Percentiles rank a stretch among this genome's conserved stretches.
phyloP scores from a whole-genome alignment of 2,329 filamentous ascomycete species.

The Macrophomina pseudophaseolina region DNA sequence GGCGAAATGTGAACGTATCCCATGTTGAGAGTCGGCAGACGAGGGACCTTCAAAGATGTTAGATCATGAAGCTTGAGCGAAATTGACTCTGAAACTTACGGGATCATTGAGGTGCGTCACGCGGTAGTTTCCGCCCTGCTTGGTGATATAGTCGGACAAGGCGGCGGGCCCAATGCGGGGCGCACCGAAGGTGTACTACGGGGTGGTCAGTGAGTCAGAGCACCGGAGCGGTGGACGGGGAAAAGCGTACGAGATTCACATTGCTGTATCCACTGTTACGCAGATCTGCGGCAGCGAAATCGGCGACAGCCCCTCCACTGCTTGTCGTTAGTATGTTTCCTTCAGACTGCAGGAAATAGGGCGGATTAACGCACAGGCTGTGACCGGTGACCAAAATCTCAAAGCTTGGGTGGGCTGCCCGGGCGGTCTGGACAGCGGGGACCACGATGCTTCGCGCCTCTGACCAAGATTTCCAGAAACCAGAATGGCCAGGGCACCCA shows the following conservation, averaged over 20 bases:
- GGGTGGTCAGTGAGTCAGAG: neutral
- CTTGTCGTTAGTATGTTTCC: neutral
- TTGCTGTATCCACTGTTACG: conserved; percentile 52
- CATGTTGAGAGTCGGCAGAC: conserved; percentile 36
- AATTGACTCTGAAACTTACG: conserved; percentile 43
- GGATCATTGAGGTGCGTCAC: conserved; percentile 72
- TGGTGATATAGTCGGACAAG: conserved; percentile 62
- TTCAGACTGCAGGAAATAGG: conserved; percentile 41
- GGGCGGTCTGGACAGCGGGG: conserved; percentile 53
- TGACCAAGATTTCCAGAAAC: conserved; percentile 65
- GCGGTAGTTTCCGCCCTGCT: conserved; percentile 64
- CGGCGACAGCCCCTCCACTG: conserved; percentile 65
- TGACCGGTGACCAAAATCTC: conserved; percentile 66
- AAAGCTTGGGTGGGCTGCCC: conserved; percentile 56
- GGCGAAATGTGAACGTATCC: conserved; percentile 70
- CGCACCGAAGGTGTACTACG: conserved; percentile 66
- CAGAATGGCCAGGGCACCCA: conserved; percentile 60
- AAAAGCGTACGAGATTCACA: conserved; percentile 52
- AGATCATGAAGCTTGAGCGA: neutral
- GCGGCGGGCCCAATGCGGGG: conserved; percentile 68
- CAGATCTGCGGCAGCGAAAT: conserved; percentile 63
- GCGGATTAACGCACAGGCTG: conserved; percentile 55
- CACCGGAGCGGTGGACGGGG: neutral
- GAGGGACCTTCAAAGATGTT: neutral
- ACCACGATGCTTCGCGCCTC: conserved; percentile 57